Evolutionary conservation across 768 basidiomycete genomes (phyloP).

Genomic region (Podaxis rugospora): DNA sequence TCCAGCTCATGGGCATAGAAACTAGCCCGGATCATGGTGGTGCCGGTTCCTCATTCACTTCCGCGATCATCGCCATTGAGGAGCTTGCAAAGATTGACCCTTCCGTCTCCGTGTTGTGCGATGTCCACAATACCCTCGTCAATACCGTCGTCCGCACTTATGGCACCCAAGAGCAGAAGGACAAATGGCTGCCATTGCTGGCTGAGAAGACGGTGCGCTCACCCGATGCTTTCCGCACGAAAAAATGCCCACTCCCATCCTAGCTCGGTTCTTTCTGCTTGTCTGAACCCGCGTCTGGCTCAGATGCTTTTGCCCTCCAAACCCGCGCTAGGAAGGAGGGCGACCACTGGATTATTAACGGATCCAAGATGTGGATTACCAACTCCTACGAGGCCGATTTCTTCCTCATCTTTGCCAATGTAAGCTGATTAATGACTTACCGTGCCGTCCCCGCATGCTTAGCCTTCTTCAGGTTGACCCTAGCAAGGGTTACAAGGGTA

Average conservation of each 20-base stretch:
- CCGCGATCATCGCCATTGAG: slow-evolving; percentile 94
- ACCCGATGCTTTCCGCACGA: background rate
- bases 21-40: slow-evolving; percentile 81
- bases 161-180: slow-evolving; percentile 79
- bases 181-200: slow-evolving; percentile 84
- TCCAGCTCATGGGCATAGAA: slow-evolving; percentile 96
- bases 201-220: slow-evolving; percentile 63
- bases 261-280: slow-evolving; percentile 96
- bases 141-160: slow-evolving; percentile 91
- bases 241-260: background rate
- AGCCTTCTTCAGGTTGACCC: slow-evolving; percentile 57
- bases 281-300: slow-evolving; percentile 89
- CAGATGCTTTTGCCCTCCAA: slow-evolving; percentile 95
- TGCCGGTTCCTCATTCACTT: slow-evolving; percentile 86
- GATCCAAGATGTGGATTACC: slow-evolving; percentile 99
- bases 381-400: slow-evolving; percentile 91
- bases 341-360: slow-evolving; percentile 82
- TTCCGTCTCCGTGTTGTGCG: slow-evolving; percentile 92
- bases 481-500: slow-evolving; percentile 96
- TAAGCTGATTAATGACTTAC: slow-evolving; percentile 27
- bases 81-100: slow-evolving; percentile 97
- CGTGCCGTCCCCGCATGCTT: background rate
- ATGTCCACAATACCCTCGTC: slow-evolving; percentile 98
- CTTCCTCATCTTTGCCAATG: slow-evolving; percentile 94
- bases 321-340: slow-evolving; percentile 89